These are phyloP conservation scores for Neoarthrinium moseri DNA, from an alignment of 2,329 filamentous ascomycete genomes.

Conservation along the genomic window DNA sequence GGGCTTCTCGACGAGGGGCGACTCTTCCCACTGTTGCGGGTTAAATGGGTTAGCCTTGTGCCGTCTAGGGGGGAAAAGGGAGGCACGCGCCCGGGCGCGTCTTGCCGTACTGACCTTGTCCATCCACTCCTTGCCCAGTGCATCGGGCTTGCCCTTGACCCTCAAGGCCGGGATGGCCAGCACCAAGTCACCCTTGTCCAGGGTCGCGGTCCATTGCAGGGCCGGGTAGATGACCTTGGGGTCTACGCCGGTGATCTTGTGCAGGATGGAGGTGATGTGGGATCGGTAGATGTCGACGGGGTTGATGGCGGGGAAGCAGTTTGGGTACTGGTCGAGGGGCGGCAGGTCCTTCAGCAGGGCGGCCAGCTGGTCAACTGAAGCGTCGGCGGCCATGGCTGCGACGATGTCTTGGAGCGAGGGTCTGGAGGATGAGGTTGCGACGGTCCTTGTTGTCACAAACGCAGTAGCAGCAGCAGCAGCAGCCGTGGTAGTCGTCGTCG, in stretches of 20 bases:
- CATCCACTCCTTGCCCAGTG: conserved; percentile 61
- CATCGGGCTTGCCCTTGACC: conserved; percentile 69
- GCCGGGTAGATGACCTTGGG: conserved; percentile 69
- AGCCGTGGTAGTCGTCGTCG: neutral
- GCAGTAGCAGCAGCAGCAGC: neutral
- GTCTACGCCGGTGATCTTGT: conserved; percentile 69
- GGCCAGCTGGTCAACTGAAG: conserved; percentile 19
- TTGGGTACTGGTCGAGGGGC: conserved; percentile 43
- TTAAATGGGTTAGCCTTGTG: neutral
- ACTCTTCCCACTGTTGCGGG: conserved; percentile 63
- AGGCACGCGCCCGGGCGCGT: conserved; percentile 12
- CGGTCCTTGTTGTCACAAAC: neutral
- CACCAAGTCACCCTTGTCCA: conserved; percentile 81
- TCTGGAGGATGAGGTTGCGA: neutral
- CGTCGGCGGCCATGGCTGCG: conserved; percentile 18
- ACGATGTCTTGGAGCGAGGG: neutral
- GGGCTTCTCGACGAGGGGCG: conserved; percentile 71
- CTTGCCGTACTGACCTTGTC: too few relatives aligned
- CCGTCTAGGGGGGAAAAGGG: neutral
- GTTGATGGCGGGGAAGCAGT: conserved; percentile 67
- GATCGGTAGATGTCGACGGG: conserved; percentile 77
- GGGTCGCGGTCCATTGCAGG: conserved; percentile 73
- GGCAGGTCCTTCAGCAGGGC: conserved; percentile 21
- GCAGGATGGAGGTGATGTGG: conserved; percentile 69
- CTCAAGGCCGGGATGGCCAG: conserved; percentile 78